Evolutionary conservation across 768 basidiomycete species (phyloP).

Genomic region (Macrolepiota fuliginosa): DNA sequence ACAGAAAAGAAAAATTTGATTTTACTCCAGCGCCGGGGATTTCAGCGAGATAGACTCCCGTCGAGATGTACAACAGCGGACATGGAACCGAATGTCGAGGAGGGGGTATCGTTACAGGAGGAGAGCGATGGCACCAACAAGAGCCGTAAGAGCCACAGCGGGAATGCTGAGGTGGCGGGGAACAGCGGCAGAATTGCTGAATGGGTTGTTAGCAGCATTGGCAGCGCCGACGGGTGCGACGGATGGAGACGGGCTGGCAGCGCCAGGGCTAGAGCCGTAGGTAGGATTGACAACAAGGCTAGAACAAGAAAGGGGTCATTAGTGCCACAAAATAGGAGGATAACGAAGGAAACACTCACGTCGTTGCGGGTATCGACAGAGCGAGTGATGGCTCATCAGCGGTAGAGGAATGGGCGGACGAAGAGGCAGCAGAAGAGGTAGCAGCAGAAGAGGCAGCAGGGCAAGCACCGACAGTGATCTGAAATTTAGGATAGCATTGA

Average conservation of each 20-base stretch:
- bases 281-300: conserved; percentile 22
- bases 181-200: conserved; percentile 29
- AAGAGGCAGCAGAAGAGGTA: conserved; percentile 17
- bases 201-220: conserved; percentile 39
- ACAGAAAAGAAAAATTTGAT: conserved; percentile 1
- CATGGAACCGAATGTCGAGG: background rate
- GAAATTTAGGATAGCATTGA: conserved; percentile 2
- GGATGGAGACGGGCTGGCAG: conserved; percentile 10
- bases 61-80: background rate
- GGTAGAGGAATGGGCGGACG: conserved; percentile 16
- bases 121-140: conserved; percentile 36
- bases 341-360: conserved; percentile 1
- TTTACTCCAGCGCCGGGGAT: background rate
- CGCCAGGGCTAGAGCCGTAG: background rate
- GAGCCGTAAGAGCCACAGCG: conserved; percentile 37
- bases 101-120: conserved; percentile 34
- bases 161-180: conserved; percentile 39
- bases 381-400: conserved; percentile 8
- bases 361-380: conserved; percentile 1
- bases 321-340: conserved; percentile 13
- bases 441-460: conserved; percentile 32
- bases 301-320: conserved; percentile 1
- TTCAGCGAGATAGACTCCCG: background rate
- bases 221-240: conserved; percentile 40
- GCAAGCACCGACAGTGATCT: conserved; percentile 40